Conservation (phyloP, 1,284 basidiomycete genomes). For the Apiotrichum veenhuisii region DNA sequence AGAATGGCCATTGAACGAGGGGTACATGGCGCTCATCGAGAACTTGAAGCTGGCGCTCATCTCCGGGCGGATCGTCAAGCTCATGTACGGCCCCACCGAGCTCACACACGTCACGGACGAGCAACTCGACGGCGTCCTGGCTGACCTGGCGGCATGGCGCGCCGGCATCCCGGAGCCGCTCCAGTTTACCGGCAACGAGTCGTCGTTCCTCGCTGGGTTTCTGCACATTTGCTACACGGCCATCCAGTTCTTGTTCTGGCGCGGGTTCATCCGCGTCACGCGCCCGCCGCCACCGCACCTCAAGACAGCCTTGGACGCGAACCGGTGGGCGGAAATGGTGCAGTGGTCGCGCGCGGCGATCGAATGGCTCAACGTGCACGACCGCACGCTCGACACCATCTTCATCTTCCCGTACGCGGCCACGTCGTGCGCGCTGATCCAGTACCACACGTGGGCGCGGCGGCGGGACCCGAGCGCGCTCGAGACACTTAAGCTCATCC, state of each 20-base stretch:
- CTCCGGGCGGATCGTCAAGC: conserved; percentile 80
- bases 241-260: conserved; percentile 71
- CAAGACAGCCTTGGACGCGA: conserved; percentile 73
- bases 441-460: conserved; percentile 62
- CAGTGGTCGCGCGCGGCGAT: conserved; percentile 71
- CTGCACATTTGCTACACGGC: conserved; percentile 81
- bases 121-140: conserved; percentile 63
- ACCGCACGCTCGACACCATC: conserved; percentile 78
- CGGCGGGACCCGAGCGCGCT: conserved; percentile 71
- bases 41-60: conserved; percentile 81
- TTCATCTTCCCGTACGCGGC: conserved; percentile 79
- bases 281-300: conserved; percentile 80
- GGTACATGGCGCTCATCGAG: conserved; percentile 54
- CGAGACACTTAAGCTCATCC: conserved; percentile 68
- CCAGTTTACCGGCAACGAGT: conserved; percentile 65
- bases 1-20: conserved; percentile 52
- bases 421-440: conserved; percentile 84
- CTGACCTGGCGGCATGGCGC: conserved; percentile 61
- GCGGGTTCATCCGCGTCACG: conserved; percentile 90
- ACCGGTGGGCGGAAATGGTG: conserved; percentile 72
- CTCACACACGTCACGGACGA: conserved; percentile 75
- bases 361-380: conserved; percentile 82
- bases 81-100: conserved; percentile 79
- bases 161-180: not conserved
- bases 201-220: conserved; percentile 58